phyloP scores from a whole-genome alignment of 768 basidiomycete genomes.

The Cystofilobasidium ferigula region DNA sequence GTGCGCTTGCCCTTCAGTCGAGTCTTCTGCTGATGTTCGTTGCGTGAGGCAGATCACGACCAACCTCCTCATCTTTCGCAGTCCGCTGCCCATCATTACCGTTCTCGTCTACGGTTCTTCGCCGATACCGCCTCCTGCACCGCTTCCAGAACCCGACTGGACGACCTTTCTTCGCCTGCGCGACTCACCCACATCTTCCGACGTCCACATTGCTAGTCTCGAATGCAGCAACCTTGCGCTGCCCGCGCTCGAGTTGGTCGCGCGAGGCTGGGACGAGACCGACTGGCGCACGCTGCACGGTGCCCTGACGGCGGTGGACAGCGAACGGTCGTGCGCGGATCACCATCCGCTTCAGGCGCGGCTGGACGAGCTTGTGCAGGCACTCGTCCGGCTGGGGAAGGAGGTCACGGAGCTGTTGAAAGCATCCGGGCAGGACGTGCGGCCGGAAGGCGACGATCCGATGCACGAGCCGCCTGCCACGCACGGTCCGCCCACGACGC shows the following conservation, averaged over 20 bases:
- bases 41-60: not conserved
- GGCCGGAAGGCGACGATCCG: too few species aligned
- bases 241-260: not conserved
- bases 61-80: not conserved
- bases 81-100: not conserved
- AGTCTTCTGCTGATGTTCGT: not conserved
- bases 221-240: not conserved
- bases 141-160: not conserved
- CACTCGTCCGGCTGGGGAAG: too few species aligned
- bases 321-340: not conserved
- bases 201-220: too few species aligned
- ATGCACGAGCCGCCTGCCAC: too few species aligned
- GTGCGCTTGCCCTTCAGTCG: not conserved
- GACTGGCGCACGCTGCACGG: not conserved
- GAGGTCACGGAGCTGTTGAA: too few species aligned
- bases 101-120: not conserved
- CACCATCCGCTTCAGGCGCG: not conserved
- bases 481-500: too few species aligned
- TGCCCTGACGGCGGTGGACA: not conserved
- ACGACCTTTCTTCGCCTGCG: not conserved
- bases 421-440: too few species aligned
- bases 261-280: not conserved
- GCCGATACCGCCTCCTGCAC: not conserved
- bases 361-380: not conserved
- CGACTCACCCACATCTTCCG: too few species aligned